Percentiles rank a stretch among this genome's conserved stretches.
Evolutionary conservation across 257 asterid genomes (phyloP).

Genomic region (Solanum sparsipilum): DNA sequence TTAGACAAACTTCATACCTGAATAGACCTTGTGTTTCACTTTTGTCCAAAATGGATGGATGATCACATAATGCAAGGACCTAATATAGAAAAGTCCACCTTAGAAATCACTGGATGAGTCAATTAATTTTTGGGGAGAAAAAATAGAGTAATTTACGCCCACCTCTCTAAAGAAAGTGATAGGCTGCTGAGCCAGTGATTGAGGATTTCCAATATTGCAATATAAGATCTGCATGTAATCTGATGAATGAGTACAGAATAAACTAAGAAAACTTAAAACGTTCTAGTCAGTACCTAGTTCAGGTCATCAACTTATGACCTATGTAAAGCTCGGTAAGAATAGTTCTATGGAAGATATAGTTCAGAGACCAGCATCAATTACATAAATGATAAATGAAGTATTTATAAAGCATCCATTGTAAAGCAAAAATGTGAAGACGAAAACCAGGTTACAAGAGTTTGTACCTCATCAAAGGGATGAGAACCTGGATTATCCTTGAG

Average conservation of each 20-base stretch:
- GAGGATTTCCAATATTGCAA: conserved; percentile 96
- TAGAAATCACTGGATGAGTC: conserved; percentile 2
- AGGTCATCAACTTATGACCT: not conserved
- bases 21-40: conserved; percentile 78
- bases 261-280: not conserved
- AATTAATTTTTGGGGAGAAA: not conserved
- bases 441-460: not conserved
- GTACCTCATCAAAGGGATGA: conserved; percentile 57
- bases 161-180: conserved; percentile 98
- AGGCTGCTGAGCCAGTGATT: conserved; percentile 90
- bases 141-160: not conserved
- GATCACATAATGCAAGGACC: conserved; percentile 95
- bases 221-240: conserved; percentile 53
- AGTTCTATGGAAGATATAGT: not conserved
- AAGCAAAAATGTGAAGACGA: not conserved
- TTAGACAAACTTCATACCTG: conserved; percentile 39
- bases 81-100: conserved; percentile 10
- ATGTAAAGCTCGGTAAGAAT: not conserved
- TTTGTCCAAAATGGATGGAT: conserved; percentile 85
- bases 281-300: not conserved
- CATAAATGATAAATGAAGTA: not conserved
- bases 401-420: not conserved
- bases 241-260: not conserved
- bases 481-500: conserved; percentile 34
- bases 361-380: not conserved